These are phyloP conservation scores for Leishmania tropica DNA, from an alignment of 208 protist species.

Conservation along the genomic window DNA sequence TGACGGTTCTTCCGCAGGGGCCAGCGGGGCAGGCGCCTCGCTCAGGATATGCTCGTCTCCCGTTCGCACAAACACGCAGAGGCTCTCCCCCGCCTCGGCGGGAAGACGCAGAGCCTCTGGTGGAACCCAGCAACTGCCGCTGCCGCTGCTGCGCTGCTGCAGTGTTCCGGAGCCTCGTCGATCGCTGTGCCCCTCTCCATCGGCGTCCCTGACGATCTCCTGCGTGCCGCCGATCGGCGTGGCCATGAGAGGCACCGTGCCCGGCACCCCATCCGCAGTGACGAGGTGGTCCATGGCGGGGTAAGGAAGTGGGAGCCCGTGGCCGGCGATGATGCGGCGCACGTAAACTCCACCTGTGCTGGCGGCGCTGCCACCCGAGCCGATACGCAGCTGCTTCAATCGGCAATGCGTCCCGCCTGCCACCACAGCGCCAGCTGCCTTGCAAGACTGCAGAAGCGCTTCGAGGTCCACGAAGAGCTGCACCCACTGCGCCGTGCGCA, in stretches of 20 bases:
- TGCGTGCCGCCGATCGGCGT: too few species aligned
- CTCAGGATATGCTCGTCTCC: constrained; percentile 27
- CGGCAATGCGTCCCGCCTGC: constrained; percentile 5
- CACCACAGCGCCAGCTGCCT: not conserved
- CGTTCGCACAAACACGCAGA: constrained; percentile 29
- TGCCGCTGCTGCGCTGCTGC: not conserved
- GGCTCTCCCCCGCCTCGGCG: constrained; percentile 14
- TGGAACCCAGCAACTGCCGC: constrained; percentile 14
- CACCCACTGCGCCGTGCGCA: constrained; percentile 56
- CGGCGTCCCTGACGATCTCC: not conserved
- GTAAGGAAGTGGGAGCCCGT: constrained; percentile 32
- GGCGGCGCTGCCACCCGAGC: not conserved
- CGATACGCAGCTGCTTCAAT: constrained; percentile 45
- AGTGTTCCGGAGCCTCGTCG: not conserved
- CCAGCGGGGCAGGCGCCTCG: not conserved
- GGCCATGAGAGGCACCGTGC: not conserved
- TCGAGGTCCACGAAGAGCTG: constrained; percentile 71
- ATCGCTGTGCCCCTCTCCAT: not conserved
- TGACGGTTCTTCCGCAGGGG: not conserved
- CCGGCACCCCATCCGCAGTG: not conserved
- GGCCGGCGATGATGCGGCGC: constrained; percentile 66
- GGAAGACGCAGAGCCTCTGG: constrained; percentile 48
- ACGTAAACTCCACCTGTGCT: constrained; percentile 44
- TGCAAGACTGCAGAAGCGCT: constrained; percentile 36
- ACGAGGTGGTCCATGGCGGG: constrained; percentile 21